Conservation (phyloP, 2,329 filamentous ascomycete species). For the Aspergillus fumigatus region DNA sequence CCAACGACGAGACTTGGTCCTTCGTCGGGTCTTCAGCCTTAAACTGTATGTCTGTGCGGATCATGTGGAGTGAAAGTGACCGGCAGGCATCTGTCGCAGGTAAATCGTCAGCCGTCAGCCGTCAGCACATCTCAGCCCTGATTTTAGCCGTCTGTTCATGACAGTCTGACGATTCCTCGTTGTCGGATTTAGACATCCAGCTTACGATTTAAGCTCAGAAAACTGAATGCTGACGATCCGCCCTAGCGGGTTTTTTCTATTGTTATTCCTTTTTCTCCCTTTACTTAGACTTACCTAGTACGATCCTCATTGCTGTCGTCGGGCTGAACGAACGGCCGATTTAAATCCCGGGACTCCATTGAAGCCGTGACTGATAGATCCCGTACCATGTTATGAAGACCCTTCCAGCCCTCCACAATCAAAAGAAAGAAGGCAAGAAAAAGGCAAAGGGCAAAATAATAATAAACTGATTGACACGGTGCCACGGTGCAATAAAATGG, state of each 20-base stretch:
- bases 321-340: background rate
- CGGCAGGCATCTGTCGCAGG: background rate
- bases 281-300: background rate
- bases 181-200: background rate
- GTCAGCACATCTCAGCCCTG: background rate
- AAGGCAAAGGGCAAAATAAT: background rate
- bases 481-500: background rate
- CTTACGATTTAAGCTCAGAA: background rate
- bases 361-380: background rate
- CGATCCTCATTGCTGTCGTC: background rate
- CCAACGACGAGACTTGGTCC: background rate
- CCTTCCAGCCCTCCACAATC: background rate
- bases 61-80: background rate
- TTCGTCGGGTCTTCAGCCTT: background rate
- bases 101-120: background rate
- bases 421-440: background rate
- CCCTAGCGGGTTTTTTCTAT: background rate
- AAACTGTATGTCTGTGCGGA: background rate
- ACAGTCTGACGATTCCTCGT: background rate
- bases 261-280: background rate
- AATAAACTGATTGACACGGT: background rate
- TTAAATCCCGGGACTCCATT: background rate
- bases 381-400: background rate
- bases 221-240: conserved; percentile 14
- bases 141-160: background rate